Evolutionary conservation across 1,284 basidiomycete species (phyloP).

Genomic region (Heterobasidion parviporum): DNA sequence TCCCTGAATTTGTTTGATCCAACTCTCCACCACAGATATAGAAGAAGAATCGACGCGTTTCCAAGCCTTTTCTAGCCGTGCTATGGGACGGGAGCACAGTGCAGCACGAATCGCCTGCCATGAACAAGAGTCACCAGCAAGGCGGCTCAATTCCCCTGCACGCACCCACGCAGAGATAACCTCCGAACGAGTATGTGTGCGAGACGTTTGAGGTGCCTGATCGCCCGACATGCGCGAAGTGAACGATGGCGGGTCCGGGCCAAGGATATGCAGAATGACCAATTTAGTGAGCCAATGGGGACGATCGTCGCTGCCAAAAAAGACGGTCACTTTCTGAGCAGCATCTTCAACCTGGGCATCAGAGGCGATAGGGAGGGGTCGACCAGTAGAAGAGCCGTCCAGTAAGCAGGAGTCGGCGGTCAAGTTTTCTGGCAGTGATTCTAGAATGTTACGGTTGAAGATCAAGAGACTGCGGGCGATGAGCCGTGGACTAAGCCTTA

Average conservation of each 20-base stretch:
- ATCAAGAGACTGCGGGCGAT: conserved; percentile 51
- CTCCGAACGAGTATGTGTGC: conserved; percentile 62
- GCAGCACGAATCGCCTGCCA: conserved; percentile 66
- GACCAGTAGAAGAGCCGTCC: conserved; percentile 1
- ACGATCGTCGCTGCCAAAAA: conserved; percentile 60
- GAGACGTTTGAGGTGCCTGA: conserved; percentile 32
- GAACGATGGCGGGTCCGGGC: conserved; percentile 32
- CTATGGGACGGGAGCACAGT: conserved; percentile 62
- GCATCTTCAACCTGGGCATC: conserved; percentile 4
- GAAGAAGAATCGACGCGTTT: conserved; percentile 55
- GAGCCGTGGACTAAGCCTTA: conserved; percentile 46
- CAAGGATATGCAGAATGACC: conserved; percentile 60
- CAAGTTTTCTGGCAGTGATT: conserved; percentile 39
- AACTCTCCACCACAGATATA: conserved; percentile 50
- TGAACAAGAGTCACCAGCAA: conserved; percentile 64
- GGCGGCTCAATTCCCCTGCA: conserved; percentile 61
- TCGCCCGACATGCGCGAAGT: conserved; percentile 29
- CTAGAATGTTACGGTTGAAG: conserved; percentile 46
- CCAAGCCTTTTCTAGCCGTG: conserved; percentile 72
- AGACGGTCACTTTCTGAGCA: conserved; percentile 20
- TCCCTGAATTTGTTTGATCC: conserved; percentile 43
- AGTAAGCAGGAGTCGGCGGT: conserved; percentile 37
- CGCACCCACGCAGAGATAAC: conserved; percentile 63
- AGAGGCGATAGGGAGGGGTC: background rate
- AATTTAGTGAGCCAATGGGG: conserved; percentile 76